These are phyloP conservation scores for Antitrichia curtipendula DNA, from an alignment of 225 moss, liverwort and hornwort genomes.

Conservation along the genomic window DNA sequence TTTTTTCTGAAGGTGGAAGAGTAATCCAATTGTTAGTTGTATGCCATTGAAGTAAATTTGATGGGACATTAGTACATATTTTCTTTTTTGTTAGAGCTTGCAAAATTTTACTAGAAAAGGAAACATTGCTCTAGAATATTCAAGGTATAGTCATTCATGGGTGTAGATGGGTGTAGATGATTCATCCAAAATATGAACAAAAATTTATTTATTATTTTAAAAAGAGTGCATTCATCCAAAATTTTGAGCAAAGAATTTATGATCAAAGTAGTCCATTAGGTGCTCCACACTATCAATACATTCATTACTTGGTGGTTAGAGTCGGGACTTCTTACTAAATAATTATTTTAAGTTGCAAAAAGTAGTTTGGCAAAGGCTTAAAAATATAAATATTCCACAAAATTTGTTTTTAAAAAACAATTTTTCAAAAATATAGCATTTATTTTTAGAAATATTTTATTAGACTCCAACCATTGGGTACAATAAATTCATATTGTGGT, in stretches of 20 bases:
- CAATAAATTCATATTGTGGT: neutral
- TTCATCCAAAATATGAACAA: neutral
- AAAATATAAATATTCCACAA: neutral
- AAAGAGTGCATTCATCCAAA: neutral
- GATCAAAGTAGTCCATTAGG: rapidly evolving
- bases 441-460: neutral
- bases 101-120: neutral
- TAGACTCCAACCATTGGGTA: rapidly evolving
- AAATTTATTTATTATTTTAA: neutral
- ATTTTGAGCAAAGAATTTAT: neutral
- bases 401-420: neutral
- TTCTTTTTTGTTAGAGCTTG: neutral
- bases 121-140: rapidly evolving
- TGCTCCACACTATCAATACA: neutral
- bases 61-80: rapidly evolving
- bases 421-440: rapidly evolving
- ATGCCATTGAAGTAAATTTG: neutral
- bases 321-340: neutral
- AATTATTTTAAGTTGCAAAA: neutral
- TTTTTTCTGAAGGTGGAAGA: neutral
- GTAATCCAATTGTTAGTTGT: neutral
- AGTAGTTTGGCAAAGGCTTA: neutral
- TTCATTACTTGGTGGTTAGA: neutral
- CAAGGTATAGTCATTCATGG: neutral
- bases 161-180: rapidly evolving